phyloP scores from a whole-genome alignment of 768 basidiomycete genomes.

The Glaciozyma martinii region DNA sequence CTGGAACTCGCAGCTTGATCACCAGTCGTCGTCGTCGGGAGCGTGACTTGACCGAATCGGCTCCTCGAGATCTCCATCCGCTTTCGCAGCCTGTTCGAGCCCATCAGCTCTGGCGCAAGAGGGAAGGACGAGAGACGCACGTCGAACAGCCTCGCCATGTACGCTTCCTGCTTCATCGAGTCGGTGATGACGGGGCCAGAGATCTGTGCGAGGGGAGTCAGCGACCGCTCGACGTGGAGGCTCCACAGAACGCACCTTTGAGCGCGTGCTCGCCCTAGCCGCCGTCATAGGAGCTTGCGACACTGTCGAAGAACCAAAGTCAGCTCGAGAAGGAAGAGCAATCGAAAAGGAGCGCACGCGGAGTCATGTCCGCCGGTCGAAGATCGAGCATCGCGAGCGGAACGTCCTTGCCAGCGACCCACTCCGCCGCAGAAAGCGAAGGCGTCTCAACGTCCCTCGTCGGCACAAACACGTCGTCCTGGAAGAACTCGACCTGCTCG shows the following conservation, averaged over 20 bases:
- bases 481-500: slow-evolving; percentile 39
- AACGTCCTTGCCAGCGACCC: slow-evolving; percentile 34
- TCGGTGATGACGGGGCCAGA: slow-evolving; percentile 35
- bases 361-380: slow-evolving; percentile 37
- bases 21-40: slow-evolving; percentile 37
- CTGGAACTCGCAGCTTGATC: slow-evolving; percentile 1
- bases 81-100: slow-evolving; percentile 34
- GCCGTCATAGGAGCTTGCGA: slow-evolving; percentile 39
- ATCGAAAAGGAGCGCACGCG: slow-evolving; percentile 1
- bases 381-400: slow-evolving; percentile 28
- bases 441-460: slow-evolving; percentile 36
- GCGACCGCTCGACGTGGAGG: too few species aligned
- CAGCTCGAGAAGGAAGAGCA: not conserved
- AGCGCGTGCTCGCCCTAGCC: slow-evolving; percentile 31
- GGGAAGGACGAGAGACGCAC: not conserved
- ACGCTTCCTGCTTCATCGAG: slow-evolving; percentile 36
- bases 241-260: slow-evolving; percentile 12
- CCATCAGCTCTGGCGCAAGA: too few species aligned
- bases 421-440: slow-evolving; percentile 28
- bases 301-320: slow-evolving; percentile 27
- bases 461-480: slow-evolving; percentile 41
- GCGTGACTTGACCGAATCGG: slow-evolving; percentile 25
- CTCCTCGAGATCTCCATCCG: slow-evolving; percentile 26
- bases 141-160: slow-evolving; percentile 39
- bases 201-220: slow-evolving; percentile 25